A percentile compares a stretch with the other conserved stretches of the same genome.
Conservation (phyloP, 768 basidiomycete species). For the Podaxis sp. region DNA sequence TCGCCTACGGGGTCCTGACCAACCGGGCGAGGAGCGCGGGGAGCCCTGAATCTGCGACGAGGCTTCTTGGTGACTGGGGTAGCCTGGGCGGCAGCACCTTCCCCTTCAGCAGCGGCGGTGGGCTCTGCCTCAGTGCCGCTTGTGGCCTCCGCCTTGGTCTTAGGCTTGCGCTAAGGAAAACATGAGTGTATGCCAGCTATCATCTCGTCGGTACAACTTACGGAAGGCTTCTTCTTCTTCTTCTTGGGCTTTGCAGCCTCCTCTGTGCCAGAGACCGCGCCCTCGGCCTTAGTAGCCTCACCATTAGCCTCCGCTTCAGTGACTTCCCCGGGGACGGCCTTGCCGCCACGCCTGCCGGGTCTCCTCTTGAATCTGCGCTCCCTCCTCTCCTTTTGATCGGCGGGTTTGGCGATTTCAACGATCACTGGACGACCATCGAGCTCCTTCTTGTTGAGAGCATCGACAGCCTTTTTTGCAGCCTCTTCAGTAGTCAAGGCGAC, state of each 20-base stretch:
- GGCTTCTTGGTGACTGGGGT: conserved; percentile 44
- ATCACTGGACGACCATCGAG: conserved; percentile 88
- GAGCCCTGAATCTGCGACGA: conserved; percentile 59
- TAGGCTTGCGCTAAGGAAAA: conserved; percentile 54
- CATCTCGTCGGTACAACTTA: conserved; percentile 34
- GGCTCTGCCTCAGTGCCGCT: conserved; percentile 31
- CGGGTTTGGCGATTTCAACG: conserved; percentile 91
- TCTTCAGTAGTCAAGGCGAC: conserved; percentile 79
- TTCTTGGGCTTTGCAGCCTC: conserved; percentile 84
- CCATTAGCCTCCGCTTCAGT: conserved; percentile 89
- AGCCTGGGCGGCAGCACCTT: conserved; percentile 37
- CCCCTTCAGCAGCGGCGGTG: conserved; percentile 34
- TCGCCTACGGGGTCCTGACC: conserved; percentile 87
- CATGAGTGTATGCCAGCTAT: background rate
- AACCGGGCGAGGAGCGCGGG: conserved; percentile 63
- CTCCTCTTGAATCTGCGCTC: conserved; percentile 79
- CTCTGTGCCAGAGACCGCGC: conserved; percentile 51
- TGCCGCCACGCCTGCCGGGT: conserved; percentile 83
- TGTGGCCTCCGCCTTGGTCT: conserved; percentile 41
- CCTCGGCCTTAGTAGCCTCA: conserved; percentile 62
- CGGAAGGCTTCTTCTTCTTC: conserved; percentile 75
- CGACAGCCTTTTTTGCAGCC: conserved; percentile 85
- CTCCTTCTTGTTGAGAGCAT: conserved; percentile 82
- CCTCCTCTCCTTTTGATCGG: conserved; percentile 83
- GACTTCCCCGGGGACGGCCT: conserved; percentile 86